phyloP scores from a whole-genome alignment of 2,329 filamentous ascomycete genomes.

The Penicillium sp. region DNA sequence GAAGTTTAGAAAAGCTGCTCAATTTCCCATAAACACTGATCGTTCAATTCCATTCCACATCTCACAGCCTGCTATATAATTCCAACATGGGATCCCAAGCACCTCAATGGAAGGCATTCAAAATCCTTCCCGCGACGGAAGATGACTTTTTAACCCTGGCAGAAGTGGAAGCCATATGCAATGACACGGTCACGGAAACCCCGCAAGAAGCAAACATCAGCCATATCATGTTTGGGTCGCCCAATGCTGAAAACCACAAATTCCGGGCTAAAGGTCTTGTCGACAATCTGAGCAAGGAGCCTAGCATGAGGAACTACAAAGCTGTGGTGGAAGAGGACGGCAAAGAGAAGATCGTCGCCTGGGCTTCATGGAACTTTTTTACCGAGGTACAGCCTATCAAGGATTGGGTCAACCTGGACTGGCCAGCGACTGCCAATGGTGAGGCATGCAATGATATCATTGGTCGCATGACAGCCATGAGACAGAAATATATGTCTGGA shows the following conservation, averaged over 20 bases:
- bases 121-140: background rate
- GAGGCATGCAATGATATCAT: background rate
- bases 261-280: background rate
- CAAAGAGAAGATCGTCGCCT: background rate
- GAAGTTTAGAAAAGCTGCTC: background rate
- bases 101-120: background rate
- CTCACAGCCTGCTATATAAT: background rate
- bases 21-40: background rate
- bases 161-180: background rate
- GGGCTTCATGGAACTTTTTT: background rate
- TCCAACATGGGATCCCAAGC: background rate
- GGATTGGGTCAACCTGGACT: background rate
- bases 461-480: background rate
- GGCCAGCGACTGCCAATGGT: background rate
- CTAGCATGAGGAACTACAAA: background rate
- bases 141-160: slow-evolving; percentile 1
- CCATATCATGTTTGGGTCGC: background rate
- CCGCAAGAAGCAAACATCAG: background rate
- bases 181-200: background rate
- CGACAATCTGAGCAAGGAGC: background rate
- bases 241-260: background rate
- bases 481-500: slow-evolving; percentile 1
- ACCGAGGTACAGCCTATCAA: background rate
- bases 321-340: background rate
- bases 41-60: background rate